A percentile compares a stretch with the other conserved stretches of the same genome.
phyloP scores from a whole-genome alignment of 2,329 filamentous ascomycete species.

The Fusarium secorum region DNA sequence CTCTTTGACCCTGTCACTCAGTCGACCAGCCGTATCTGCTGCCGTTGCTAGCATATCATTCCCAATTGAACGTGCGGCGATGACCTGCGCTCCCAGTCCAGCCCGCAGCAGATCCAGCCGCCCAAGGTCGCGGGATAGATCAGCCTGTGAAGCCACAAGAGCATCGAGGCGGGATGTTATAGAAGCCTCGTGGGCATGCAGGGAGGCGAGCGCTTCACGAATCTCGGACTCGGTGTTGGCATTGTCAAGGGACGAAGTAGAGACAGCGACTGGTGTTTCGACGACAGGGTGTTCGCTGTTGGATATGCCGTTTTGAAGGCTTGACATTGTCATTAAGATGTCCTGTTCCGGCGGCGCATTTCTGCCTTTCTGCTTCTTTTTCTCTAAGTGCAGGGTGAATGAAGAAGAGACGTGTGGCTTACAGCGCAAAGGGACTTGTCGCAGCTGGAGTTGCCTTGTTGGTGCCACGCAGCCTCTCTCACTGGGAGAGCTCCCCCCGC shows the following conservation, averaged over 20 bases:
- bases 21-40: conserved; percentile 82
- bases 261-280: conserved; percentile 28
- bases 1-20: conserved; percentile 85
- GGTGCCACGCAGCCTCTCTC: conserved; percentile 40
- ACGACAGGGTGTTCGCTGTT: conserved; percentile 46
- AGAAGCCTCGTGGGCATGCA: conserved; percentile 77
- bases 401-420: conserved; percentile 21
- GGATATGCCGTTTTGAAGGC: conserved; percentile 55
- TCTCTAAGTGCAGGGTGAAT: conserved; percentile 18
- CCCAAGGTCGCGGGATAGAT: conserved; percentile 84
- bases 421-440: conserved; percentile 24
- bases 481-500: conserved; percentile 31
- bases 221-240: conserved; percentile 81
- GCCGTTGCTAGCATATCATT: conserved; percentile 90
- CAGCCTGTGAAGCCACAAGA: conserved; percentile 82
- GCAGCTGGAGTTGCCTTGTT: conserved; percentile 24
- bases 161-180: conserved; percentile 78
- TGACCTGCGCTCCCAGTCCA: conserved; percentile 84
- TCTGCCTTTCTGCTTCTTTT: conserved; percentile 44
- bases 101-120: conserved; percentile 90
- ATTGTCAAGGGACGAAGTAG: conserved; percentile 63
- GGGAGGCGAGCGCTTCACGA: conserved; percentile 74
- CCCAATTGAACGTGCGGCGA: conserved; percentile 82
- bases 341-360: conserved; percentile 53
- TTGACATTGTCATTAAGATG: conserved; percentile 56